Evolutionary conservation across 331 rosid species (phyloP), one percentile per base, ranked within the genome.

Genomic region (Acacia concinna): DNA sequence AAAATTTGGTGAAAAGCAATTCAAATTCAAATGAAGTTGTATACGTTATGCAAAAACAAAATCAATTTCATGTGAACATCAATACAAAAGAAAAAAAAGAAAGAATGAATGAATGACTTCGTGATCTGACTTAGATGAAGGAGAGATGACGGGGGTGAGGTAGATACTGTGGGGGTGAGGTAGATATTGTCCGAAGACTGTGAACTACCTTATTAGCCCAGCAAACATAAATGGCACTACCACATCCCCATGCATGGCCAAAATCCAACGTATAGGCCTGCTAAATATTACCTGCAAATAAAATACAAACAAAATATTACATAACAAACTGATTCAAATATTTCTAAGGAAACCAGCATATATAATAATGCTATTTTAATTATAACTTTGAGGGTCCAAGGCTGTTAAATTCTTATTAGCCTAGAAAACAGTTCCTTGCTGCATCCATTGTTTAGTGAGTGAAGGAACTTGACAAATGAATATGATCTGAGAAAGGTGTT

Each of bases 231-330:
- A 90, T 21, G 99, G 99, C 74, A 93, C 93, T n/a, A 90, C 89
- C 54, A 84, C 84, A 82, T 90, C 93, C 75, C 99, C 96, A 38
- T 93, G 94, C 63, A 93, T 83, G 17, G 99, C 97, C 87, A 95
- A 83, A 86, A 95, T 90, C 99, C 99, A 95, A 41, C 97, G 91
- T 81, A 95, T 85, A 69, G 97, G 99, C 86, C 96, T 88, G 86
- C 96, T 93, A 84, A 95, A 95, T 85, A 95, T 76, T 79, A 95
- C 92, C 99, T 95, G 77, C 71, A 85, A 20, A 71, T 44, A 44
- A 68, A 75, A 82, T 73, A 70, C 37, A 71, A 73, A 44, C 71
- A 67, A 73, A 27, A 52, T 57, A 75, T 80, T 44, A 34, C 49
- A 46, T 31, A 34, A 60, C 71, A 68, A 71, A 34, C 57, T 34